phyloP scores from a whole-genome alignment of 805 yeast genomes.

The Kluyveromyces lactis region DNA sequence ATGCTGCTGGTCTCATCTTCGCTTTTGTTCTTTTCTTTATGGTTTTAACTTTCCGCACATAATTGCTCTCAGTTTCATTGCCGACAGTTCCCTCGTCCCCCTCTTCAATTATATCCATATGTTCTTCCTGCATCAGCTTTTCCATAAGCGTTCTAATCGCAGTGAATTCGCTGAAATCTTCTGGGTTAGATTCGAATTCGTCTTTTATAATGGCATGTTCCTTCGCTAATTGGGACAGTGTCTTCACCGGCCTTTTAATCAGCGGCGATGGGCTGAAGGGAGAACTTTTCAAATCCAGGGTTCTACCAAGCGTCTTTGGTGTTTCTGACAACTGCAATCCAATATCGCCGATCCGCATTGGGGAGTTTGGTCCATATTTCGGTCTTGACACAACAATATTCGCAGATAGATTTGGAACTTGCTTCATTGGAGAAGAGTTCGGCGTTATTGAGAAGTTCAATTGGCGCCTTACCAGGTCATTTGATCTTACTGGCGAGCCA shows the following conservation, averaged over 20 bases:
- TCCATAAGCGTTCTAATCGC: not conserved
- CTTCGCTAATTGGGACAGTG: conserved; percentile 23
- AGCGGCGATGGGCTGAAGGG: conserved; percentile 25
- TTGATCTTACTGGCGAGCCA: conserved; percentile 4
- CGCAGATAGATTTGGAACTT: conserved; percentile 9
- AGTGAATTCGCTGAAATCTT: conserved; percentile 10
- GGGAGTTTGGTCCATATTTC: conserved; percentile 25
- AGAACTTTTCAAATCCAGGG: not conserved
- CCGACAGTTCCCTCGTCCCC: not conserved
- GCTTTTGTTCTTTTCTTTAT: conserved; percentile 3
- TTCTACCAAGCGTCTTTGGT: conserved; percentile 7
- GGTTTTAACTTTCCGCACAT: not conserved
- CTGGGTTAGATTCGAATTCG: conserved; percentile 12
- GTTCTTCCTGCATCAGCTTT: not conserved
- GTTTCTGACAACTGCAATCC: conserved; percentile 23
- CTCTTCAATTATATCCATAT: not conserved
- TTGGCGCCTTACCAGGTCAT: conserved; percentile 14
- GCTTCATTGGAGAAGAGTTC: conserved; percentile 14
- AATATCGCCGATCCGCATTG: conserved; percentile 28
- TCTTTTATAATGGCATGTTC: conserved; percentile 24
- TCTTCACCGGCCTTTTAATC: conserved; percentile 20
- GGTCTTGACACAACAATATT: not conserved
- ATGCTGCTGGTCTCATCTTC: conserved; percentile 7
- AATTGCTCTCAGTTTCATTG: not conserved
- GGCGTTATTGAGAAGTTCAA: conserved; percentile 16